Percentiles rank a stretch among this genome's conserved stretches.
Conservation (phyloP, 345 rosid genomes). For the Rhodamnia rubescens region DNA sequence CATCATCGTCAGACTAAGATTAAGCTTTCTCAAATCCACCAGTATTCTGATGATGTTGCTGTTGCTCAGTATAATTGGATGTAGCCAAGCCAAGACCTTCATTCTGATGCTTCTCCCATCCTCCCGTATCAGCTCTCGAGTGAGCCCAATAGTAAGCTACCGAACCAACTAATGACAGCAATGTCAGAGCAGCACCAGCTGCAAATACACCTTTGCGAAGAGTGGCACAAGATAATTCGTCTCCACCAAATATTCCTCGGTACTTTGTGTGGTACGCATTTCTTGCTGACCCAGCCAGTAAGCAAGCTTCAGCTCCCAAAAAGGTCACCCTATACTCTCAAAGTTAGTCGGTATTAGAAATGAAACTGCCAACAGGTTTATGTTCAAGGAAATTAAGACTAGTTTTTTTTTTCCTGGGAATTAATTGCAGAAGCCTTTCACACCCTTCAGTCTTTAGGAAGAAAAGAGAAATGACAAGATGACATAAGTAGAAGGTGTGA, state of each 20-base stretch:
- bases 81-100: conserved; percentile 65
- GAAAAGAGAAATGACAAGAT: too few relatives aligned
- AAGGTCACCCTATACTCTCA: conserved; percentile 56
- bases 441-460: not conserved
- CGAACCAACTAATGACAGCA: conserved; percentile 54
- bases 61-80: conserved; percentile 27
- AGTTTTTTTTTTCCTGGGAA: not conserved
- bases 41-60: conserved; percentile 18
- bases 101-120: conserved; percentile 83
- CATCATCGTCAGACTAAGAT: not conserved
- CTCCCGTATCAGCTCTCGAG: conserved; percentile 85
- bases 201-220: conserved; percentile 93
- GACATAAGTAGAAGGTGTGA: not conserved
- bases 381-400: not conserved
- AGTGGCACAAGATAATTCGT: conserved; percentile 56
- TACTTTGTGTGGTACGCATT: conserved; percentile 87
- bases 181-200: conserved; percentile 80
- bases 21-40: conserved; percentile 42
- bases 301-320: conserved; percentile 90
- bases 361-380: not conserved
- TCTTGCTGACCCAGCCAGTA: conserved; percentile 78
- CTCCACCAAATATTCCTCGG: conserved; percentile 33
- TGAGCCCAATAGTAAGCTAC: conserved; percentile 76
- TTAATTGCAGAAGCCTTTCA: not conserved
- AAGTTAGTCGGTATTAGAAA: not conserved